phyloP scores from a whole-genome alignment of 2,329 filamentous ascomycete genomes.

The Aspergillus sp. region DNA sequence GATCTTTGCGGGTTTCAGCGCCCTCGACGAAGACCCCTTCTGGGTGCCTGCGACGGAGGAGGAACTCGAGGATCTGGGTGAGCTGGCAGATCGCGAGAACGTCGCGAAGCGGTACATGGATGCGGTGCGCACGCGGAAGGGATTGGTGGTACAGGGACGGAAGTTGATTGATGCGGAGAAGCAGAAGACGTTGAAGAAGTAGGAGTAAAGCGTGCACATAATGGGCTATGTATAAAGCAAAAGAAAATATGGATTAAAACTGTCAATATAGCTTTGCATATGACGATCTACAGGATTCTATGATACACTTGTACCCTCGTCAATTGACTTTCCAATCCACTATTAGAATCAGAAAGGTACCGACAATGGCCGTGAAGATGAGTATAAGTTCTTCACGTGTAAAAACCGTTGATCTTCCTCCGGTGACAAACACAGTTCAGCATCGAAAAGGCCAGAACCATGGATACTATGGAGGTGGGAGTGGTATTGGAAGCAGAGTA shows the following conservation, averaged over 20 bases:
- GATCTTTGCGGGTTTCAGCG: conserved; percentile 87
- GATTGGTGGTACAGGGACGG: conserved; percentile 74
- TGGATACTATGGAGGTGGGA: conserved; percentile 41
- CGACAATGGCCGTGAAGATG: conserved; percentile 25
- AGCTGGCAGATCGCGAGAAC: conserved; percentile 90
- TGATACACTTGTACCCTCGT: conserved; percentile 22
- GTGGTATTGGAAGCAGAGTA: too few species aligned
- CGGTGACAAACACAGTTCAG: conserved; percentile 44
- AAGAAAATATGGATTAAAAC: too few species aligned
- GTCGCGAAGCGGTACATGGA: conserved; percentile 97
- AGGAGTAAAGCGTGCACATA: conserved; percentile 1
- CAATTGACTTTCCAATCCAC: conserved; percentile 14
- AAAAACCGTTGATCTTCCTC: conserved; percentile 37
- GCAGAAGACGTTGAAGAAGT: conserved; percentile 70
- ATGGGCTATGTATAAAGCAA: too few species aligned
- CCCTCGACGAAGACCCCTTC: conserved; percentile 92
- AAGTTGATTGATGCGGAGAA: conserved; percentile 86
- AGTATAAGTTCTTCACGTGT: conserved; percentile 22
- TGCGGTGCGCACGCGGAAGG: conserved; percentile 79
- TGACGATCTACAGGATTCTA: too few species aligned
- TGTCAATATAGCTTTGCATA: too few species aligned
- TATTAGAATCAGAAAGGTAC: conserved; percentile 17
- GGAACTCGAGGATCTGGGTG: conserved; percentile 91
- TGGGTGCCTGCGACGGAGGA: conserved; percentile 98
- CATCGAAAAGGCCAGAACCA: conserved; percentile 39